Evolutionary conservation across 495 filamentous ascomycete species (phyloP).

Genomic region (Xanthoparmelia taractica): DNA sequence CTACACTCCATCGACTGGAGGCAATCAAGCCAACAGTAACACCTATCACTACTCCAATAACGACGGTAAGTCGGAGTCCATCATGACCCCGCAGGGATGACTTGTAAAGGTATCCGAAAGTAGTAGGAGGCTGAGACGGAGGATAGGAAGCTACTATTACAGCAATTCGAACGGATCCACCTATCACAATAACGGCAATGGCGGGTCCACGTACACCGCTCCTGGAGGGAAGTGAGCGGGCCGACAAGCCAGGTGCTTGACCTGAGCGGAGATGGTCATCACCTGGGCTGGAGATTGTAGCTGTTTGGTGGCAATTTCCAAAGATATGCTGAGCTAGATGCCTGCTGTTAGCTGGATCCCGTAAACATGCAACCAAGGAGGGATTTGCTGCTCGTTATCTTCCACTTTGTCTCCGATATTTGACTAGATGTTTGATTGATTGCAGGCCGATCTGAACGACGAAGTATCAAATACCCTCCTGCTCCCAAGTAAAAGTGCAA

Average conservation of each 20-base stretch:
- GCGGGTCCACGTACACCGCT: constrained; percentile 36
- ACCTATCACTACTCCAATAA: constrained; percentile 46
- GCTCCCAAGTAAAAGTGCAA: too few relatives aligned
- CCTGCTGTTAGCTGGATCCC: too few relatives aligned
- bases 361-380: neutral
- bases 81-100: neutral
- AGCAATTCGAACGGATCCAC: constrained; percentile 44
- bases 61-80: constrained; percentile 24
- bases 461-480: too few relatives aligned
- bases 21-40: constrained; percentile 36
- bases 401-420: neutral
- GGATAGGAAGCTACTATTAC: constrained; percentile 45
- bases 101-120: neutral
- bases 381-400: neutral
- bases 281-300: neutral
- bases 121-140: neutral
- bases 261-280: neutral
- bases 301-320: neutral
- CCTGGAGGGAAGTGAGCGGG: constrained; percentile 22
- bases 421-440: neutral
- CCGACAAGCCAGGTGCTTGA: too few relatives aligned
- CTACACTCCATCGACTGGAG: constrained; percentile 30
- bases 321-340: neutral
- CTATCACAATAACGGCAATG: constrained; percentile 43
- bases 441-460: too few relatives aligned